Conservation (phyloP, 176 grass and related monocot species). For the Oryza coarctata region DNA sequence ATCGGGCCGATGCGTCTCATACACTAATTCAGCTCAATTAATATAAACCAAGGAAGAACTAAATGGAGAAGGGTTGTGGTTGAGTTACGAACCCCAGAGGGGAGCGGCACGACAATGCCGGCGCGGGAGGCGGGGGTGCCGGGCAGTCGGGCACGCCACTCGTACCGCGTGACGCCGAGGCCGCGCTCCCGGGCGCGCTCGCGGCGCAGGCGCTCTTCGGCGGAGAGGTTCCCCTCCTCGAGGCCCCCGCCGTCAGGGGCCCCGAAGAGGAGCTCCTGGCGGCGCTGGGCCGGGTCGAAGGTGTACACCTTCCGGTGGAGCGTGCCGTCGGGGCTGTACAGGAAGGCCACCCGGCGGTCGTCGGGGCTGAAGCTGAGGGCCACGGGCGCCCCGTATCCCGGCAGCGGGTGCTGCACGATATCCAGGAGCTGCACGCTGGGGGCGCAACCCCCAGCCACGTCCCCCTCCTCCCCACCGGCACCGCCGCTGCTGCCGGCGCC, state of each 20-base stretch:
- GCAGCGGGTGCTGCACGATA: constrained; percentile 89
- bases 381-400: constrained; percentile 68
- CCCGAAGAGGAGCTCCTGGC: constrained; percentile 73
- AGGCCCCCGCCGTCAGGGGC: constrained; percentile 82
- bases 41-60: background rate
- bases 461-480: background rate
- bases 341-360: constrained; percentile 63
- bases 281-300: constrained; percentile 50
- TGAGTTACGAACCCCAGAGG: constrained; percentile 68
- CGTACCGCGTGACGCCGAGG: constrained; percentile 83
- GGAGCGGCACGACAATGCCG: constrained; percentile 85
- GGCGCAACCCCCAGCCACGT: constrained; percentile 1
- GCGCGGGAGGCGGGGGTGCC: constrained; percentile 32
- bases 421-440: constrained; percentile 53
- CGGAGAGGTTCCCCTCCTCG: constrained; percentile 77
- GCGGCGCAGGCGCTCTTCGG: constrained; percentile 80
- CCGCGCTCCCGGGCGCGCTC: constrained; percentile 90
- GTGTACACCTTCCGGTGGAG: constrained; percentile 81
- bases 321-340: constrained; percentile 82
- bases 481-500: constrained; percentile 20
- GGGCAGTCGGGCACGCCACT: constrained; percentile 62
- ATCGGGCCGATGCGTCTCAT: background rate
- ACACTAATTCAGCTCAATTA: background rate
- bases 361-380: constrained; percentile 93
- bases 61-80: background rate